Conservation (phyloP, 2,329 filamentous ascomycete species). For the Colletotrichum sp. region DNA sequence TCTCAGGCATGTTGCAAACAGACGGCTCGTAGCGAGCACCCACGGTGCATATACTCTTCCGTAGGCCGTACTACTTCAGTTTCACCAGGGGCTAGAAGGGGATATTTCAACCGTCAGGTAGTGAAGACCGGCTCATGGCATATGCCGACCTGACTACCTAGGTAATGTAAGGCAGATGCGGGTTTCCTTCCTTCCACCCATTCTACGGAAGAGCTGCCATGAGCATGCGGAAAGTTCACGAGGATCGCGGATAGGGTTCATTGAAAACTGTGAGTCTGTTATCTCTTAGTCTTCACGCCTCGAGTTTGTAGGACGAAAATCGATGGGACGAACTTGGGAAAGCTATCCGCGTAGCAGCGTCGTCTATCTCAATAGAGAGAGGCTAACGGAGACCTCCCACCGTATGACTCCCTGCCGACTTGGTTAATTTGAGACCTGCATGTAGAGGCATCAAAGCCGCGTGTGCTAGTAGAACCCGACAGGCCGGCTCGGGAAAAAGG, state of each 20-base stretch:
- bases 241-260: rapidly evolving
- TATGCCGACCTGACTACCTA: neutral
- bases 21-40: neutral
- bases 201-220: neutral
- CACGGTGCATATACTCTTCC: neutral
- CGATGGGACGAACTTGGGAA: neutral
- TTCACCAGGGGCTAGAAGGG: neutral
- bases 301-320: neutral
- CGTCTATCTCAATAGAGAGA: neutral
- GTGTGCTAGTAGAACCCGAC: neutral
- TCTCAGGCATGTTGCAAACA: neutral
- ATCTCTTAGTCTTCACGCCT: neutral
- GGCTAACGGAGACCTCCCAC: neutral
- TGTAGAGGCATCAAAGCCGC: neutral
- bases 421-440: neutral
- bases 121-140: neutral
- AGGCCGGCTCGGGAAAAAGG: neutral
- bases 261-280: rapidly evolving
- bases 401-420: neutral
- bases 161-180: neutral
- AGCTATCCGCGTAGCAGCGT: neutral
- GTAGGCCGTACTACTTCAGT: neutral
- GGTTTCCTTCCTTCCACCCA: neutral
- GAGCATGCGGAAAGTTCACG: neutral
- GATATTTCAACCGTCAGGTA: neutral